phyloP scores from a whole-genome alignment of 352 stramenopile genomes.

The Phytopythium mirpurense region DNA sequence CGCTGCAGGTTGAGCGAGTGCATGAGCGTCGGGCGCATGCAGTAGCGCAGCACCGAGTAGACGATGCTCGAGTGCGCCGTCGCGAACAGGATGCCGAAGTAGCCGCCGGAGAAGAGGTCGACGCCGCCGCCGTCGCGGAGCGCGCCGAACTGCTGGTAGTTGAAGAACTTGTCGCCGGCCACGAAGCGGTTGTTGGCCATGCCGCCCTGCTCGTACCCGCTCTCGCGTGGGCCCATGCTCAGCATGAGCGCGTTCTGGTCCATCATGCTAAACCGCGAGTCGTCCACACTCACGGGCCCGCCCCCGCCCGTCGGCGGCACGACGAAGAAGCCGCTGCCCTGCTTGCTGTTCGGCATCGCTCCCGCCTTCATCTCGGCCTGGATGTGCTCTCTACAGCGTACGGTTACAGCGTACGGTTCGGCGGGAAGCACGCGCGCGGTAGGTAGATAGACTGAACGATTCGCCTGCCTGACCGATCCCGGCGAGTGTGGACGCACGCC shows the following conservation, averaged over 20 bases:
- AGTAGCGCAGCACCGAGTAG: constrained; percentile 63
- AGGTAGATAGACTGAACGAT: no score
- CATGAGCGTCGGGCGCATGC: constrained; percentile 62
- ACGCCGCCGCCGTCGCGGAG: constrained; percentile 53
- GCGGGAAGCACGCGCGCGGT: no score
- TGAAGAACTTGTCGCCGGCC: constrained; percentile 45
- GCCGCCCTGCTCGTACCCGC: constrained; percentile 18
- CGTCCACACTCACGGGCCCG: constrained; percentile 21
- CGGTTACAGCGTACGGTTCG: no score
- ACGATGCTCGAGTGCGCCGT: constrained; percentile 47
- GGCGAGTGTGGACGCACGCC: no score
- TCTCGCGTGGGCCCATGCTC: constrained; percentile 23
- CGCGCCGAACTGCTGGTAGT: constrained; percentile 68
- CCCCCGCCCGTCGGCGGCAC: constrained; percentile 7
- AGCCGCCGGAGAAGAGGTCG: constrained; percentile 52
- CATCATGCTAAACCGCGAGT: constrained; percentile 14
- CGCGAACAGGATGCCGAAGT: constrained; percentile 51
- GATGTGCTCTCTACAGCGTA: no score
- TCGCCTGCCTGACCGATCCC: no score
- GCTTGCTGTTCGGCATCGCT: constrained; percentile 21
- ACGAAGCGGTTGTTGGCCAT: constrained; percentile 42
- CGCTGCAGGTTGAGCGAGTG: constrained; percentile 53
- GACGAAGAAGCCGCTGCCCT: constrained; percentile 20
- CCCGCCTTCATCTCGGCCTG: background rate
- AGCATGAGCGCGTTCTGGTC: constrained; percentile 14